Evolutionary conservation across 148 eudicot genomes (phyloP), one percentile per base, ranked within the genome.

Genomic region (Silene latifolia): DNA sequence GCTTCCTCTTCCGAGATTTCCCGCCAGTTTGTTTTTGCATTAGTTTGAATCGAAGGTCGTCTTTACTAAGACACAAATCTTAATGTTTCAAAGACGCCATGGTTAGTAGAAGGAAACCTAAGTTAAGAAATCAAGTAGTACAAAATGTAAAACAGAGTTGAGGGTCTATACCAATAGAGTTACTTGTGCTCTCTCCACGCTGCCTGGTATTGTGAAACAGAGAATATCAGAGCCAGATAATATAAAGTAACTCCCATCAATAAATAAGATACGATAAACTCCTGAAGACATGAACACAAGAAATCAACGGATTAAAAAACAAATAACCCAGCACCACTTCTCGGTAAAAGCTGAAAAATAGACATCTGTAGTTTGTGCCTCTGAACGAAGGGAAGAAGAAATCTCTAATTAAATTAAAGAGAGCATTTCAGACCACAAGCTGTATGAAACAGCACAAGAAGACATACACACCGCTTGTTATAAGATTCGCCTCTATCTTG

Each of bases 41-140:
- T 62, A 94, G 88, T 85, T 91, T 94, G 83, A 78, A 85, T 35
- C 97, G 91, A 20, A 94, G 96, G 77, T 94, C 98, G 81, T 80
- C 82, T 80, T 85, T 80, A 57, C 78, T 79, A 71, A 94, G 93
- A 58, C 63, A 76, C 11, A 42, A 8, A 80, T 83, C 98, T 94
- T 25, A 27, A 53, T 48, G 68, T 69, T 74, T 63, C 74, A 78
- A 80, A 74, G 66, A 73, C 21, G 58, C 32, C 74, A 71, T 39
- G 35, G 80, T 86, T 65, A 88, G 87, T 63, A 64, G n/a, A 11
- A 63, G 18, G 63, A 57, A 71, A 71, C 67, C 35, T 67, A 32
- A 46, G 77, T 67, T 74, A 68, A 80, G 18, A 72, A 76, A 74
- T 67, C 71, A 68, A 78, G 11, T 69, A 73, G 69, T 42, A 71